A percentile compares a stretch with the other conserved stretches of the same genome.
Evolutionary conservation across 768 basidiomycete species (phyloP).

Genomic region (Ramaria sp.): DNA sequence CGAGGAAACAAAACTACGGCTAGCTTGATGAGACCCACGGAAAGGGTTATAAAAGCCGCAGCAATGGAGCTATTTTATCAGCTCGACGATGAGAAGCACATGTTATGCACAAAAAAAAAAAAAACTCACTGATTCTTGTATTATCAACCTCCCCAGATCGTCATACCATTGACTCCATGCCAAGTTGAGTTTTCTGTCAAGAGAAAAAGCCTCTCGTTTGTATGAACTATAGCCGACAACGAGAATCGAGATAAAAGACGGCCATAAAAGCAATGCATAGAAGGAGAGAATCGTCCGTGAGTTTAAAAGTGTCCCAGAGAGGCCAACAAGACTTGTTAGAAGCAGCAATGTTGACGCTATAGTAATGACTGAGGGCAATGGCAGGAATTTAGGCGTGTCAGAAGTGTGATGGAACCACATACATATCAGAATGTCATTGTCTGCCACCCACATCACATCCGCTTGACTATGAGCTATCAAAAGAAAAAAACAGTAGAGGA

Average conservation of each 20-base stretch:
- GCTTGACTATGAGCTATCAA: conserved; percentile 51
- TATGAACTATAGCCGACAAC: conserved; percentile 56
- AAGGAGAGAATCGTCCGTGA: conserved; percentile 57
- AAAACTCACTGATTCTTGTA: conserved; percentile 39
- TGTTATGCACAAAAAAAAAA: neutral
- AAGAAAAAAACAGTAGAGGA: conserved; percentile 2
- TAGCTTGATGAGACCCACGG: conserved; percentile 19
- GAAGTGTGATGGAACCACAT: conserved; percentile 3
- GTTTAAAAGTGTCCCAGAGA: conserved; percentile 51
- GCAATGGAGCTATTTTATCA: conserved; percentile 29
- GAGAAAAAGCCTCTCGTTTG: conserved; percentile 44
- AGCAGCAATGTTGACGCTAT: conserved; percentile 45
- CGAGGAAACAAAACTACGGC: neutral
- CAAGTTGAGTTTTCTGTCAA: conserved; percentile 56
- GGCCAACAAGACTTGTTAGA: conserved; percentile 47
- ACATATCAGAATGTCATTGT: conserved; percentile 28
- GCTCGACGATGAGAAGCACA: neutral
- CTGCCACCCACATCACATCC: conserved; percentile 52
- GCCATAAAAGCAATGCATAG: conserved; percentile 61
- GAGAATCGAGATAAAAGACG: conserved; percentile 43
- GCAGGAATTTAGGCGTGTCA: conserved; percentile 30
- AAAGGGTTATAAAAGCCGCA: conserved; percentile 55
- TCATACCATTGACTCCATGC: conserved; percentile 59
- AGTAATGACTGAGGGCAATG: conserved; percentile 32
- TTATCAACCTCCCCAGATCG: conserved; percentile 35